phyloP scores from a whole-genome alignment of 208 protist species.

The Plasmodiophora brassicae region DNA sequence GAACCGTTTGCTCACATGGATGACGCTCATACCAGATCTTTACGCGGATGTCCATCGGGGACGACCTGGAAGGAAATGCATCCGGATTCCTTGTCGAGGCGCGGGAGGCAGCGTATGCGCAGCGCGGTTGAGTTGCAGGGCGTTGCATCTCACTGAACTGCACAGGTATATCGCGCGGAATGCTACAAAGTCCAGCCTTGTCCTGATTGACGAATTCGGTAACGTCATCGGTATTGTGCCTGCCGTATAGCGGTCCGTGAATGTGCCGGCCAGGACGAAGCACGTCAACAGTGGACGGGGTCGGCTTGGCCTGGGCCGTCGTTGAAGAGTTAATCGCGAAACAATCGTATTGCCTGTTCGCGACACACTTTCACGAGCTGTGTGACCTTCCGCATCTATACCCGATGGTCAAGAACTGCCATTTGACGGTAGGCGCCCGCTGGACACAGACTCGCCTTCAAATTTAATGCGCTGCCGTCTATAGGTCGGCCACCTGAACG shows the following conservation, averaged over 20 bases:
- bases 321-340: slow-evolving; percentile 14
- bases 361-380: slow-evolving; percentile 41
- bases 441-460: not conserved
- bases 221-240: not conserved
- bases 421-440: not conserved
- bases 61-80: slow-evolving; percentile 33
- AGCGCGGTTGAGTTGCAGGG: not conserved
- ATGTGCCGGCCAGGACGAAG: not conserved
- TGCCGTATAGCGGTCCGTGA: slow-evolving; percentile 5
- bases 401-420: not conserved
- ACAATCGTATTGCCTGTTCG: slow-evolving; percentile 19
- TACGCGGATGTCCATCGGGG: not conserved
- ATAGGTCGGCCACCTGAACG: not conserved
- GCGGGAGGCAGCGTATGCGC: slow-evolving; percentile 5
- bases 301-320: slow-evolving; percentile 39
- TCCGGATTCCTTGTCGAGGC: slow-evolving; percentile 20
- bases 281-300: slow-evolving; percentile 44
- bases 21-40: slow-evolving; percentile 14
- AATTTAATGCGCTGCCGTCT: not conserved
- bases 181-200: not conserved
- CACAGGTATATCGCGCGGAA: not conserved
- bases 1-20: not conserved
- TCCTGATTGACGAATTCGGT: slow-evolving; percentile 47
- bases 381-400: not conserved
- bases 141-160: not conserved